Evolutionary conservation across 306 rosid species (phyloP).

Genomic region (Oemleria cerasiformis): DNA sequence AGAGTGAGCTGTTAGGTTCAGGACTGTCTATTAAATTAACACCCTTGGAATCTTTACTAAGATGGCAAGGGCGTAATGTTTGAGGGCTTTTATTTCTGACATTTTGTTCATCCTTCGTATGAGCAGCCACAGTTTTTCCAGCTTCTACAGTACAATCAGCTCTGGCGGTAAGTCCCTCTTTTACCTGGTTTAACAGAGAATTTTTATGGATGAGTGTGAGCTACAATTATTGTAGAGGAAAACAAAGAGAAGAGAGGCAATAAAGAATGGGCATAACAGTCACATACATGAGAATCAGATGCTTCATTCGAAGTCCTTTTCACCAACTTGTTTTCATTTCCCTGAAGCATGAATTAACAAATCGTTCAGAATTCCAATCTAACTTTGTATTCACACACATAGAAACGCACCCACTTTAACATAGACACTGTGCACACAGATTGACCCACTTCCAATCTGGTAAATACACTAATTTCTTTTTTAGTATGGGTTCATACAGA

Average conservation of each 20-base stretch:
- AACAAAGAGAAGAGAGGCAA: neutral
- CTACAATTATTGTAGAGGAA: constrained; percentile 3
- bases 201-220: neutral
- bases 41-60: constrained; percentile 27
- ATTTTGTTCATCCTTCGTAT: constrained; percentile 24
- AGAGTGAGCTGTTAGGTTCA: constrained; percentile 23
- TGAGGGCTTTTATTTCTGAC: constrained; percentile 17
- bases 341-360: constrained; percentile 37
- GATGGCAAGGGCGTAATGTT: constrained; percentile 27
- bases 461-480: neutral
- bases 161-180: constrained; percentile 26
- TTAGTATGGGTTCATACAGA: neutral
- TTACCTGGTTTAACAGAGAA: constrained; percentile 37
- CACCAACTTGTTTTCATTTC: constrained; percentile 26
- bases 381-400: neutral
- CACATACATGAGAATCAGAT: constrained; percentile 24
- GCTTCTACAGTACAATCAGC: constrained; percentile 20
- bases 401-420: neutral
- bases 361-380: constrained; percentile 19
- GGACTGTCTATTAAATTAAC: constrained; percentile 16
- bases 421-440: too few relatives aligned
- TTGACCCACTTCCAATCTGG: neutral
- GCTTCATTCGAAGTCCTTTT: constrained; percentile 29
- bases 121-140: constrained; percentile 28
- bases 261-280: constrained; percentile 20